Evolutionary conservation across 352 stramenopile genomes (phyloP), one percentile per base, ranked within the genome.

Genomic region (Phytopythium kandeliae): DNA sequence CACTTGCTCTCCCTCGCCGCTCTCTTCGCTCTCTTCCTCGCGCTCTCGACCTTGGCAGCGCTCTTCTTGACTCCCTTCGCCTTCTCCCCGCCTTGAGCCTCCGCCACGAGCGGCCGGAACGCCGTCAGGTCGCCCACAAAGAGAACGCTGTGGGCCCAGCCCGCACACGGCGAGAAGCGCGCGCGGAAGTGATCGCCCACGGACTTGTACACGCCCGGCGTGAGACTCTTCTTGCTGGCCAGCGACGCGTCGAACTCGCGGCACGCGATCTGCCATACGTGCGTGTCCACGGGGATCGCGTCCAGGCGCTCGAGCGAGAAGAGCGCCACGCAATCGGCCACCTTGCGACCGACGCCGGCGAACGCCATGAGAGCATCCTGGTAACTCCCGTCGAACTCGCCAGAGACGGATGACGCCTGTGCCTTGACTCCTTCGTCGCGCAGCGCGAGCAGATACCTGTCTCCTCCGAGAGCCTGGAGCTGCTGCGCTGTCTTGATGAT

Each of bases 281-380:
- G 96, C 25, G 95, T 97, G 68, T 99, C 96, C 2, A 99, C 95
- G 1, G 96, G 96, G 50, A 99, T 98, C 6, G 89, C 78, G 28
- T 96, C 84, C 24, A 88, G 62, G 51, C 95, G 85, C 47, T 97
- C 89, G 17, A 99, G 60, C 4, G 91, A 97, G 65, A 99, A 99
- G 6, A 99, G 84, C 30, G 89, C 95, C 10, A 99, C 86, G 63
- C 96, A 99, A 69, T 99, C 96, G 1, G 96, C 96, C 3, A 99
- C 96, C 69, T 99, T 98, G 17, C 74, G 69, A 2, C 95, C 95
- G 6, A 98, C 92, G 9, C 95, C 96, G 24, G 62, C 34, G 45
- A 88, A 88, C 42, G 79, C 61, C 65, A 81, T 80, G 41, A 88
- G 58, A n/a, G 78, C 43, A 11, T 74, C 68, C 53, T 85, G 73